Percentiles rank a stretch among this genome's conserved stretches.
These are phyloP conservation scores for Ceratopteris richardii DNA, from an alignment of 75 land plant genomes.

Conservation along the genomic window DNA sequence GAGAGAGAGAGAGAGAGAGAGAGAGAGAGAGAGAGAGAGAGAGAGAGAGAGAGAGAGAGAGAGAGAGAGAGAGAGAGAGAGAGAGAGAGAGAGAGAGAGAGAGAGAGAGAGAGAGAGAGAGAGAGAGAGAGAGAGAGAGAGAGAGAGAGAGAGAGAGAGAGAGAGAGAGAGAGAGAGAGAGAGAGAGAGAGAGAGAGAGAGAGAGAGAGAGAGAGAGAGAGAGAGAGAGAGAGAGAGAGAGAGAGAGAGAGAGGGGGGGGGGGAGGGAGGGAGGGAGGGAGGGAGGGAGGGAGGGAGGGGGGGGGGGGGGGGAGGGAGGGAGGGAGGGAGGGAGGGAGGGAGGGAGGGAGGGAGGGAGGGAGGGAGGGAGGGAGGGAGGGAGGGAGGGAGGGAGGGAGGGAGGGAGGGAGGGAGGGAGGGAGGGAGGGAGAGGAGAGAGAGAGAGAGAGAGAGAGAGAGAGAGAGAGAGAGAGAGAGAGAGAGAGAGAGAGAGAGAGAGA, in stretches of 20 bases:
- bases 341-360: conserved; percentile 1
- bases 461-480: conserved; percentile 32
- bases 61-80: no score
- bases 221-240: conserved; percentile 4
- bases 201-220: no score
- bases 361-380: conserved; percentile 17
- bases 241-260: conserved; percentile 35
- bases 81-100: no score
- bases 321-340: not conserved
- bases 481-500: conserved; percentile 22
- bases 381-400: conserved; percentile 6
- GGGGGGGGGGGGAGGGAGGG: conserved; percentile 40
- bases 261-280: conserved; percentile 22
- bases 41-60: no score
- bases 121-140: no score
- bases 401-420: not conserved
- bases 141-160: no score
- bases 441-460: conserved; percentile 17
- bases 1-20: no score
- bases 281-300: conserved; percentile 27
- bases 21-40: no score
- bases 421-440: conserved; percentile 3
- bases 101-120: no score
- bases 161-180: no score
- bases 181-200: no score